Evolutionary conservation across 1,284 basidiomycete genomes (phyloP), one percentile per base, ranked within the genome.

Genomic region (Pseudozyma tsukubaensis): DNA sequence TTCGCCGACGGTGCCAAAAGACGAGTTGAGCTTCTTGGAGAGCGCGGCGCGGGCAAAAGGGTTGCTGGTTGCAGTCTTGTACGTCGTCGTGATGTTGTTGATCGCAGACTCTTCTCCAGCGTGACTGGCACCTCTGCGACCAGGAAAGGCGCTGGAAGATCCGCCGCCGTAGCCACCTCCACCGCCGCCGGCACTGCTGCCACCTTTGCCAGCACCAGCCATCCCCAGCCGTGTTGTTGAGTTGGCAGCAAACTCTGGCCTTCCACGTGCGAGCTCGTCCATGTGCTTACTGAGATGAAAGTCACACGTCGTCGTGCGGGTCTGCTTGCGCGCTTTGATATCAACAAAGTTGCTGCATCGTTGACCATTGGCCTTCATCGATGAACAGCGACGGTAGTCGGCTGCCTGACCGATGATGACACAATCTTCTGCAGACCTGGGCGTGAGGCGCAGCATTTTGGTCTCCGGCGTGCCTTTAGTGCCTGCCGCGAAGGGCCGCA

Each of bases 371-470:
- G 89, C 88, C 35, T 70, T 67, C 43, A 87, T 83, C 6, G 92
- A 93, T 2, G 86, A 87, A 82, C 96, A 99, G 85, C 90, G 90
- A 0, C 93, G 92, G 2, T 97, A 88, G 83, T 98, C 94, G 35
- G 88, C 88, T 3, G 94, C 89, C n/a, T 90, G 89, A 0, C 96
- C 96, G 52, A 99, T 90, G 37, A 93, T 87, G n/a, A 90, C 88
- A 49, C 97, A 90, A 3, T 92, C 91, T 3, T 90, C 88, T 0
- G 89, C 90, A 0, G 90, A 92, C 50, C 91, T 90, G 0, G 96
- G 96, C 0, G 93, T 95, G 50, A 99, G 85, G 0, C 93, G 93
- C 7, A 98, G 89, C 24, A 94, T 90, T 74, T 95, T 94, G 43
- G 89, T 51, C 40, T 74, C 59, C 9, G 18, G 3, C 5, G 42